Conservation (phyloP, 2,329 filamentous ascomycete species). For the Penicillium vulpinum region DNA sequence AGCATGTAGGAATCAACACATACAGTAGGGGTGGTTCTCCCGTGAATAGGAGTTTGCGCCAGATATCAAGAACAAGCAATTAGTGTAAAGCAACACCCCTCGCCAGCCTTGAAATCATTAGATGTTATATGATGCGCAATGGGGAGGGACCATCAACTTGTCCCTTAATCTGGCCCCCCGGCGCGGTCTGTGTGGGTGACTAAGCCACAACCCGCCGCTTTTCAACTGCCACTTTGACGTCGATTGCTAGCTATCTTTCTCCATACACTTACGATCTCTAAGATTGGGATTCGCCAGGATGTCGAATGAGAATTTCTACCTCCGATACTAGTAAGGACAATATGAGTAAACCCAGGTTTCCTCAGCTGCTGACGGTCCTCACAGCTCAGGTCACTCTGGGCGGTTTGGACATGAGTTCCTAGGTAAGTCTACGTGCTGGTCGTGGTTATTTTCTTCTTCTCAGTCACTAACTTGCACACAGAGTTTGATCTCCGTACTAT, state of each 20-base stretch:
- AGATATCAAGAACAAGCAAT: slow-evolving; percentile 27
- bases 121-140: slow-evolving; percentile 33
- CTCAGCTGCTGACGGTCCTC: slow-evolving; percentile 43
- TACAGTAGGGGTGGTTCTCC: slow-evolving; percentile 33
- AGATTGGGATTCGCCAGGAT: slow-evolving; percentile 46
- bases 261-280: neutral
- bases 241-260: slow-evolving; percentile 1
- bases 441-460: slow-evolving; percentile 16
- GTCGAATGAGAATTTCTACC: slow-evolving; percentile 82
- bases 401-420: slow-evolving; percentile 98
- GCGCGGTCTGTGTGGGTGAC: slow-evolving; percentile 48
- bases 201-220: slow-evolving; percentile 36
- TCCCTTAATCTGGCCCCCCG: slow-evolving; percentile 39
- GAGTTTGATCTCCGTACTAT: slow-evolving; percentile 96
- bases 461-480: slow-evolving; percentile 42
- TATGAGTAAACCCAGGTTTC: slow-evolving; percentile 34
- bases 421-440: slow-evolving; percentile 57
- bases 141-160: slow-evolving; percentile 41
- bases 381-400: slow-evolving; percentile 92
- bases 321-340: slow-evolving; percentile 86
- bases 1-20: slow-evolving; percentile 16
- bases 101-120: slow-evolving; percentile 40
- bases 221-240: slow-evolving; percentile 17
- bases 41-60: slow-evolving; percentile 19
- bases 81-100: slow-evolving; percentile 36